phyloP scores from a whole-genome alignment of 2,329 filamentous ascomycete genomes.

The Talaromyces sp. region DNA sequence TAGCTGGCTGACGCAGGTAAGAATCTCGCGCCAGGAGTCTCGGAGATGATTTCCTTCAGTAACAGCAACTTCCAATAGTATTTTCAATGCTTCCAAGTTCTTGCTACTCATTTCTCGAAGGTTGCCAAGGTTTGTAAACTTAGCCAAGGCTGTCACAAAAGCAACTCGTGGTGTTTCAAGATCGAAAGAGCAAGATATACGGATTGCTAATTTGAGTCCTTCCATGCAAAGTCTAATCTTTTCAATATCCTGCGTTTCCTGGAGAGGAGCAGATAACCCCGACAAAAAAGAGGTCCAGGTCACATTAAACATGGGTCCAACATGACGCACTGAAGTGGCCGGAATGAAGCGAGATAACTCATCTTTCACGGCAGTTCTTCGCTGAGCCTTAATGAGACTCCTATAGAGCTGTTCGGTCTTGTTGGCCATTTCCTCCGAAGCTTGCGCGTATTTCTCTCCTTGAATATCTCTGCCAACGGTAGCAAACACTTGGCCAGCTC shows the following conservation, averaged over 20 bases:
- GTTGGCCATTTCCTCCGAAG: constrained; percentile 88
- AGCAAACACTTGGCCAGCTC: constrained; percentile 82
- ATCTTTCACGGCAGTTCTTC: constrained; percentile 69
- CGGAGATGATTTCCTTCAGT: constrained; percentile 87
- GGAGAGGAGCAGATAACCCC: constrained; percentile 85
- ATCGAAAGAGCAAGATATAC: constrained; percentile 90
- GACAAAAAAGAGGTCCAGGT: constrained; percentile 99
- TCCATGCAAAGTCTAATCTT: constrained; percentile 91
- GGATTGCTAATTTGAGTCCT: constrained; percentile 89
- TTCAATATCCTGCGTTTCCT: constrained; percentile 88
- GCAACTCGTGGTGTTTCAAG: constrained; percentile 89
- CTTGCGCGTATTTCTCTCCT: constrained; percentile 87
- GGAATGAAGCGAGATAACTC: constrained; percentile 75
- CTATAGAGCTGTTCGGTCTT: constrained; percentile 86
- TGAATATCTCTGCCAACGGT: constrained; percentile 90
- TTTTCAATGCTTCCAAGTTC: constrained; percentile 91
- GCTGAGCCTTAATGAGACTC: constrained; percentile 84
- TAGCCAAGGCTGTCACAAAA: constrained; percentile 87
- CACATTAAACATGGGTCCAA: constrained; percentile 97
- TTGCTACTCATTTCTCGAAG: constrained; percentile 92
- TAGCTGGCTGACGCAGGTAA: constrained; percentile 93
- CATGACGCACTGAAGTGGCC: constrained; percentile 88
- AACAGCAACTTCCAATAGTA: constrained; percentile 85
- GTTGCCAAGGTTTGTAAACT: constrained; percentile 94
- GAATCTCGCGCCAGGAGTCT: constrained; percentile 89